Evolutionary conservation across 2,329 filamentous ascomycete genomes (phyloP), one percentile per base, ranked within the genome.

Genomic region (Alternaria viburni): DNA sequence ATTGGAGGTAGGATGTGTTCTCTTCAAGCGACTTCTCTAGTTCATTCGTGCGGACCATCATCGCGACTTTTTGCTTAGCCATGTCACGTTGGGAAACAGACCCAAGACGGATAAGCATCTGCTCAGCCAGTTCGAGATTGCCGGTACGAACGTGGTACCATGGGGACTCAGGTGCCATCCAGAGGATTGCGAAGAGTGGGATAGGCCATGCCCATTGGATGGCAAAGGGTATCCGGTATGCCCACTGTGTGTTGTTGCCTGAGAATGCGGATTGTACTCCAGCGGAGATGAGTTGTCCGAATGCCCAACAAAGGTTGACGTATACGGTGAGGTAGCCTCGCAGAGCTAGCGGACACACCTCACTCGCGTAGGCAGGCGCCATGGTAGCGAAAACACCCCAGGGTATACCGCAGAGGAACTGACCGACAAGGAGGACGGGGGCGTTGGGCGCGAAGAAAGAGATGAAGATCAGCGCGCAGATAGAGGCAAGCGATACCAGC

Each of bases 31-130:
- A 82, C 73, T 91, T 85, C 77, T 96, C 93, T 5, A 96, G 82
- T 0, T 90, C 89, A 2, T 91, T 93, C 0, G 93, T 97, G 73
- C 94, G 91, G 1, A 92, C 87, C 90, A 97, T 96, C 91, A 96
- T 94, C 11, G 69, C 63, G 57, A 96, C 84, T 79, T 92, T 90
- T 19, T 56, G 58, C 51, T 56, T 56, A 12, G 36, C 15, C 12
- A 47, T 32, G 11, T 60, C 19, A 17, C 30, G 51, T 54, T 60
- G 58, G 5, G 58, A 60, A 6, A 30, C 45, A 12, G 51, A 60
- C 5, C 51, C 55, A 15, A 43, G 92, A 87, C 83, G 50, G 81
- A 17, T 26, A n/a, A 69, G 32, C 30, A 60, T 80, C 80, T 90
- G 90, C 41, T 90, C 90, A 32, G 67, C 61, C 28, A 91, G 87